phyloP scores from a whole-genome alignment of 768 basidiomycete genomes.

The Exidia glandulosa region DNA sequence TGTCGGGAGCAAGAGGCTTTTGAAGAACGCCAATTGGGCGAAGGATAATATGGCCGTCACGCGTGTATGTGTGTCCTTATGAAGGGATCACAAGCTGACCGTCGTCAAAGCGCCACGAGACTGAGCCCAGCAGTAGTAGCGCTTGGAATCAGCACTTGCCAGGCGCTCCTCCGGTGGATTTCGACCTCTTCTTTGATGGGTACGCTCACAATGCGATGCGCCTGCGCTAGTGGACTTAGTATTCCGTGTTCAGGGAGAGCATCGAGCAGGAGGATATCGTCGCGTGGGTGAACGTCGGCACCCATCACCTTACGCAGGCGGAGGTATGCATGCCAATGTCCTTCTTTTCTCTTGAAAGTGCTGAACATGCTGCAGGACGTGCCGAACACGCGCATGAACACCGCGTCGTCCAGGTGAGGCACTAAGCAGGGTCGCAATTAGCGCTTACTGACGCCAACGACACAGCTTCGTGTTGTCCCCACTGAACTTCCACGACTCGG shows the following conservation, averaged over 20 bases:
- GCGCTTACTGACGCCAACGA: too few relatives aligned
- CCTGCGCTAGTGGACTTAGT: not conserved
- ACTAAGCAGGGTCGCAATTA: too few relatives aligned
- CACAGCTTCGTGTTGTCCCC: constrained; percentile 52
- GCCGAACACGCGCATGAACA: constrained; percentile 48
- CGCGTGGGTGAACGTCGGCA: constrained; percentile 56
- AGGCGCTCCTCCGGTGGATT: constrained; percentile 42
- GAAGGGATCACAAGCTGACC: not conserved
- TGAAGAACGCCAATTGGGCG: constrained; percentile 57
- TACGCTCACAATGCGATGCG: not conserved
- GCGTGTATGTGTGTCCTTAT: not conserved
- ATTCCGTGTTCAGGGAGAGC: constrained; percentile 28
- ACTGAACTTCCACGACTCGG: constrained; percentile 54
- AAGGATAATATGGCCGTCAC: constrained; percentile 51
- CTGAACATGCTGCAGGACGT: constrained; percentile 33
- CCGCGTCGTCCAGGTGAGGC: constrained; percentile 39
- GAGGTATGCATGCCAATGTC: constrained; percentile 17
- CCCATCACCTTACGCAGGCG: constrained; percentile 37
- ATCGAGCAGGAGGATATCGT: constrained; percentile 56
- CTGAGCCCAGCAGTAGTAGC: constrained; percentile 44
- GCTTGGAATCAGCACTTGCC: constrained; percentile 59
- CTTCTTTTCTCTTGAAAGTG: not conserved
- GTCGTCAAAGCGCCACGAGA: constrained; percentile 49
- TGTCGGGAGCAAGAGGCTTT: constrained; percentile 45
- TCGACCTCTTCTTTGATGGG: constrained; percentile 50